These are phyloP conservation scores for Lactifluus volemus DNA, from an alignment of 768 basidiomycete genomes.

Conservation along the genomic window DNA sequence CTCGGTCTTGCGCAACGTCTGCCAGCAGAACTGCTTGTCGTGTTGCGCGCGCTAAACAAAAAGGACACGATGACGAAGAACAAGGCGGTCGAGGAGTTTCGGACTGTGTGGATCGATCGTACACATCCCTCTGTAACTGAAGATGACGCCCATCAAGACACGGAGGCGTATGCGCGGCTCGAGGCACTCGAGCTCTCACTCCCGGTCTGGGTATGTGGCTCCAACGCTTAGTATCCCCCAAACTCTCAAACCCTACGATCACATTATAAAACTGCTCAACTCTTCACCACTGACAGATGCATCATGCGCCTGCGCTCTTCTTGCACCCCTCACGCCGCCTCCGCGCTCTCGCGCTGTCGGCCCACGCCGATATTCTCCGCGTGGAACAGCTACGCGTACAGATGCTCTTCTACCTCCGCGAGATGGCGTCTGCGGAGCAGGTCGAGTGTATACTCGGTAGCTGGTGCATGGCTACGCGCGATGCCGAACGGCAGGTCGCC, in stretches of 20 bases:
- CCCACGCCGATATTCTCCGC: slow-evolving; percentile 60
- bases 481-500: slow-evolving; percentile 59
- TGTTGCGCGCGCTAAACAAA: slow-evolving; percentile 76
- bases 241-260: not conserved
- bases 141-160: slow-evolving; percentile 24
- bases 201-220: slow-evolving; percentile 80
- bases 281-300: slow-evolving; percentile 41
- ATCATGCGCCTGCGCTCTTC: slow-evolving; percentile 78
- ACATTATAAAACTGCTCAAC: not conserved
- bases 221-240: not conserved
- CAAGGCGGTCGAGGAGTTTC: slow-evolving; percentile 80
- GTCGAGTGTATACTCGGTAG: slow-evolving; percentile 54
- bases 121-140: slow-evolving; percentile 22
- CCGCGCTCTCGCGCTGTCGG: slow-evolving; percentile 46
- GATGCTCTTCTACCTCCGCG: slow-evolving; percentile 41
- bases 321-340: slow-evolving; percentile 75
- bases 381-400: slow-evolving; percentile 41
- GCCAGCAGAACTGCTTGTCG: slow-evolving; percentile 75
- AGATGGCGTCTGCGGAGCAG: slow-evolving; percentile 40
- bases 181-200: slow-evolving; percentile 49
- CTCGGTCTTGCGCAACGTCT: slow-evolving; percentile 66
- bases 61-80: slow-evolving; percentile 81
- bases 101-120: slow-evolving; percentile 54
- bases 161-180: slow-evolving; percentile 33
- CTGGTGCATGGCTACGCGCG: slow-evolving; percentile 66